Percentiles rank a stretch among this genome's conserved stretches.
phyloP scores from a whole-genome alignment of 805 yeast species.

The Komagataella ulmi region DNA sequence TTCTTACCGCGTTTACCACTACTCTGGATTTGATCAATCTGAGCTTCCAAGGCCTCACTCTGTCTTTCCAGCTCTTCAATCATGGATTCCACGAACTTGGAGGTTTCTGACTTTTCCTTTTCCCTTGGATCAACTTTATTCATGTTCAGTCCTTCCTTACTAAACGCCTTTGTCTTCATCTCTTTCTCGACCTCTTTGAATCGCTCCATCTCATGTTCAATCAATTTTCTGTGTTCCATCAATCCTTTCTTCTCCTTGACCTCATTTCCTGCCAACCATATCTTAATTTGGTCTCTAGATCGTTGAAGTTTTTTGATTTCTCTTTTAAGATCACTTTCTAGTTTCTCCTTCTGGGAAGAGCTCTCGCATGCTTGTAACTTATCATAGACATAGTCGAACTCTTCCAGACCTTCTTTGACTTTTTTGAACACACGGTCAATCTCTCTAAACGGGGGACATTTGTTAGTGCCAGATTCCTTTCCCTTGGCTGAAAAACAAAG shows the following conservation, averaged over 20 bases:
- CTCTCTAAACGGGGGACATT: constrained; percentile 27
- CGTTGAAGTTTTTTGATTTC: constrained; percentile 92
- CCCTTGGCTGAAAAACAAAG: neutral
- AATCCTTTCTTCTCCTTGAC: constrained; percentile 79
- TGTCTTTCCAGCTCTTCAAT: constrained; percentile 77
- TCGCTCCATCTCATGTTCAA: constrained; percentile 81
- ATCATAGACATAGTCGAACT: constrained; percentile 76
- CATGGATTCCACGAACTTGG: constrained; percentile 53
- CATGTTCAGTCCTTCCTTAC: constrained; percentile 81
- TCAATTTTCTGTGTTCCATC: constrained; percentile 60
- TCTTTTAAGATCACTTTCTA: constrained; percentile 84
- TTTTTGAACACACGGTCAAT: constrained; percentile 88
- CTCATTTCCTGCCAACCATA: constrained; percentile 86
- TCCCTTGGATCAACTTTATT: constrained; percentile 65
- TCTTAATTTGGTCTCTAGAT: constrained; percentile 87
- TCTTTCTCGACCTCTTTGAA: constrained; percentile 90
- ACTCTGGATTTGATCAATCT: constrained; percentile 39
- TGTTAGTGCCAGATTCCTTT: constrained; percentile 1
- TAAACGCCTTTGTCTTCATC: constrained; percentile 87
- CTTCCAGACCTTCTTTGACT: constrained; percentile 81
- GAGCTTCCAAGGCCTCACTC: constrained; percentile 65
- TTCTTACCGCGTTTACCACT: constrained; percentile 42
- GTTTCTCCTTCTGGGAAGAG: constrained; percentile 82
- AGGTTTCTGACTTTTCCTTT: constrained; percentile 62
- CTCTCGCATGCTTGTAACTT: constrained; percentile 73